Percentiles rank a stretch among this genome's conserved stretches.
Evolutionary conservation across 2,329 filamentous ascomycete genomes (phyloP).

Genomic region (Cordyceps javanica): DNA sequence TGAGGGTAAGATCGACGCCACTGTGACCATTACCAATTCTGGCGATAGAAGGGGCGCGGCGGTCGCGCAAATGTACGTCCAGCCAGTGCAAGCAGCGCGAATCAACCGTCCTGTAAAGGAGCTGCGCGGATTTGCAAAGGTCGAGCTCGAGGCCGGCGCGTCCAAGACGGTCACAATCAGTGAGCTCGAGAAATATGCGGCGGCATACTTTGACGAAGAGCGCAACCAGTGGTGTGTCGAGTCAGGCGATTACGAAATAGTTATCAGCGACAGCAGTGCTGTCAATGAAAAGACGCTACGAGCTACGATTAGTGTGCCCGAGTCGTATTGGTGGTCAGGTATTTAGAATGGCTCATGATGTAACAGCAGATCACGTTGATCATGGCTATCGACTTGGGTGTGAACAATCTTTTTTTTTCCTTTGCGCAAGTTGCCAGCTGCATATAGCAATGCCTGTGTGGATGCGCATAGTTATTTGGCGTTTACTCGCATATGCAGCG

Average conservation of each 20-base stretch:
- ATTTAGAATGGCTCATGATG: constrained; percentile 31
- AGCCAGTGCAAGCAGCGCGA: constrained; percentile 44
- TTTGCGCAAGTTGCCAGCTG: too few relatives aligned
- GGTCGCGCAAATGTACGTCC: constrained; percentile 53
- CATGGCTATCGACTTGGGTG: background rate
- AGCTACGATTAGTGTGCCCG: constrained; percentile 48
- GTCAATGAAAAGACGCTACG: constrained; percentile 43
- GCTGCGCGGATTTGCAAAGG: constrained; percentile 60
- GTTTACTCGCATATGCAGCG: too few relatives aligned
- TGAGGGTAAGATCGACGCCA: constrained; percentile 42
- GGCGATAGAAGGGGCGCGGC: constrained; percentile 48
- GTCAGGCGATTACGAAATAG: constrained; percentile 57
- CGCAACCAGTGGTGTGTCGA: constrained; percentile 60
- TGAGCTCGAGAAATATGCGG: constrained; percentile 57
- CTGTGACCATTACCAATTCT: constrained; percentile 53
- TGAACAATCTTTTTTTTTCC: too few relatives aligned
- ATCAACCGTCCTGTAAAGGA: constrained; percentile 55
- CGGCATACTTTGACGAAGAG: constrained; percentile 66
- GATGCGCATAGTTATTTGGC: too few relatives aligned
- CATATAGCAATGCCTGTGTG: too few relatives aligned
- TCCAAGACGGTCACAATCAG: constrained; percentile 50
- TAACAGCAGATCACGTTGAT: background rate
- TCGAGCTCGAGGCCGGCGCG: constrained; percentile 54
- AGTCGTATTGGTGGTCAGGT: constrained; percentile 63
- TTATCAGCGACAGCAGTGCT: constrained; percentile 52